Evolutionary conservation across 495 filamentous ascomycete species (phyloP).

Genomic region (Annulohypoxylon stygium): DNA sequence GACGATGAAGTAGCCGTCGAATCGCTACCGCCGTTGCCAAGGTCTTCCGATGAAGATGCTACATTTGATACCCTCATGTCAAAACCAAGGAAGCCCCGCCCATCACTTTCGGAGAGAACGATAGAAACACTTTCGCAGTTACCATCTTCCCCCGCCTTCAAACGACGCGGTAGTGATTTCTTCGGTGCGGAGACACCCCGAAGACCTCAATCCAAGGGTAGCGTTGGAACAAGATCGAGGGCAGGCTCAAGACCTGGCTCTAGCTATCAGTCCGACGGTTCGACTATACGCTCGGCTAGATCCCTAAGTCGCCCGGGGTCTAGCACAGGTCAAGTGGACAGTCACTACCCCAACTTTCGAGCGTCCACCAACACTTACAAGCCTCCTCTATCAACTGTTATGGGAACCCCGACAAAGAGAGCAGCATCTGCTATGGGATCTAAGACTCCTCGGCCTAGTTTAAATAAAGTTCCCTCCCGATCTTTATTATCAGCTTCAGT

Average conservation of each 20-base stretch:
- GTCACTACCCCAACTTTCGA: conserved; percentile 46
- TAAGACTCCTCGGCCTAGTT: conserved; percentile 39
- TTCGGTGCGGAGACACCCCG: conserved; percentile 48
- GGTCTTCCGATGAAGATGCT: conserved; percentile 39
- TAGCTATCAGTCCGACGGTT: conserved; percentile 60
- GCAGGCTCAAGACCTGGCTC: conserved; percentile 60
- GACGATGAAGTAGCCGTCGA: conserved; percentile 37
- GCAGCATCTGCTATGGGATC: conserved; percentile 41
- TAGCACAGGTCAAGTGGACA: conserved; percentile 54
- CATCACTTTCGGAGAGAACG: conserved; percentile 61
- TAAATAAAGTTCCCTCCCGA: conserved; percentile 44
- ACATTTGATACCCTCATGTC: conserved; percentile 44
- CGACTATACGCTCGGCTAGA: conserved; percentile 47
- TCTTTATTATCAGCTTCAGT: conserved; percentile 44
- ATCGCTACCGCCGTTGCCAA: conserved; percentile 45
- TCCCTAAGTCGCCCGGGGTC: conserved; percentile 58
- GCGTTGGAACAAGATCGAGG: conserved; percentile 55
- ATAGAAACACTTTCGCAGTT: conserved; percentile 63
- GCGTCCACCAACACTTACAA: conserved; percentile 54
- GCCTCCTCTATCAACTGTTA: conserved; percentile 53
- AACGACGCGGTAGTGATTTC: conserved; percentile 54
- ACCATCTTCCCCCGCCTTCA: conserved; percentile 62
- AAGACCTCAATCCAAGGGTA: conserved; percentile 54
- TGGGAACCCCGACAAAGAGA: conserved; percentile 52
- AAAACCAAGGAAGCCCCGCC: conserved; percentile 47